phyloP scores from a whole-genome alignment of 2,329 filamentous ascomycete genomes.

The Knufia fluminis region DNA sequence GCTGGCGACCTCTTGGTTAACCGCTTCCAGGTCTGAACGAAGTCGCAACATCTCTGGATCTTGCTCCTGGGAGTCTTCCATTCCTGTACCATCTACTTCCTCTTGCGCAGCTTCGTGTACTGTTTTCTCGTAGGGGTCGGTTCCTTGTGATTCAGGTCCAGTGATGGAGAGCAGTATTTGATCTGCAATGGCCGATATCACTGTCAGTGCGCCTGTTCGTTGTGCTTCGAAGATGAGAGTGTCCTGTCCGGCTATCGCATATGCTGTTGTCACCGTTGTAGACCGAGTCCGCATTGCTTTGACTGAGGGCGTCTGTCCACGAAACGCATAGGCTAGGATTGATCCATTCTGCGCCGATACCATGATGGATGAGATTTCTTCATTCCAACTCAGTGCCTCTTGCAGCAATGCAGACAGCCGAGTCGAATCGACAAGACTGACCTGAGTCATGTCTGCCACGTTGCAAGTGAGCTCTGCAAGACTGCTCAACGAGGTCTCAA shows the following conservation, averaged over 20 bases:
- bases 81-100: conserved; percentile 4
- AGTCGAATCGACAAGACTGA: conserved; percentile 20
- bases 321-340: conserved; percentile 22
- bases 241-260: conserved; percentile 21
- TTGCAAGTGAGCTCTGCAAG: not conserved
- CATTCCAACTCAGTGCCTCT: conserved; percentile 21
- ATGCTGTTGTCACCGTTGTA: conserved; percentile 23
- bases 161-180: conserved; percentile 22
- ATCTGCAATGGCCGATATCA: conserved; percentile 21
- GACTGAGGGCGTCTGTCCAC: conserved; percentile 17
- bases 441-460: conserved; percentile 17
- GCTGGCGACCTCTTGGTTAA: conserved; percentile 19
- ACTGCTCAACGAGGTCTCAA: too few species aligned
- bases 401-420: conserved; percentile 19
- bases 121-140: conserved; percentile 9
- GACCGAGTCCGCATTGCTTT: conserved; percentile 22
- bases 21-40: conserved; percentile 19
- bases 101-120: conserved; percentile 1
- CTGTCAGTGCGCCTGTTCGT: conserved; percentile 19
- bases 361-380: conserved; percentile 21
- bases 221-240: conserved; percentile 23
- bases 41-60: conserved; percentile 14
- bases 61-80: conserved; percentile 9
- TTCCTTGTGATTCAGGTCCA: conserved; percentile 15
- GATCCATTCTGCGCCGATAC: conserved; percentile 22